Base-by-base conservation (phyloP, 2,329 filamentous ascomycete genomes). In the Sporothrix luriei region DNA sequence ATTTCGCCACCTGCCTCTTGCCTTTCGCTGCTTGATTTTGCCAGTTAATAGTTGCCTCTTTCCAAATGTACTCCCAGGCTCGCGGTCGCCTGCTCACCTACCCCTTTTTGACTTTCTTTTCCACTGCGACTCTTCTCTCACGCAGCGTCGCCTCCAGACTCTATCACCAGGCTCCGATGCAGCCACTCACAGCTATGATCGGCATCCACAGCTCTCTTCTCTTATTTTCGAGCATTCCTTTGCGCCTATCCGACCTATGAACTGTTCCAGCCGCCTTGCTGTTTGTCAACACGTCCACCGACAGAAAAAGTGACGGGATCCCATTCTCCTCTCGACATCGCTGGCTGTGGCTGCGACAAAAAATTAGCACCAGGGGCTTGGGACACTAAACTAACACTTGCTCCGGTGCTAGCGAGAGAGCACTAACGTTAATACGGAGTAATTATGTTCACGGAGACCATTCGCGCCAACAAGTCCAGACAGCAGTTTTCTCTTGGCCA, bases 171-270 rank as follows among this genome's bases (percentile, higher is more conserved):
- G 9, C 24, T 19, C 16, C 33, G 9, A 21, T 43, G 10, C 62
- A 52, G 48, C 62, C 62, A 65, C 46, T 65, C 62, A 65, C 26
- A 33, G 16, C 19, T 46, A 29, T 46, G 62, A 65, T 65, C 62
- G 24, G 33, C 61, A 64, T 33, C 61, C 43, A 9, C 46, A 49
- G 57, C 38, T 46, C 5, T 1, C 2, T 43, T 43, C 40, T 43
- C 11, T 16, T n/a, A 24, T 29, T 54, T 54, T 9, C 51, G 21
- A 33, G 33, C 49, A 4, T 11, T 7, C 21, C 43, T 38, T 10
- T 65, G 59, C 21, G 40, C 40, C 40, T 48, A 26, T 62, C 16
- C 38, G 57, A 62, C 57, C 57, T 62, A 62, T 62, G 38, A 43
- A 14, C 38, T 16, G 7, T 13, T 24, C 57, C 38, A 38, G 21